Conservation (phyloP, 1,284 basidiomycete genomes). For the Coniophora puteana region DNA sequence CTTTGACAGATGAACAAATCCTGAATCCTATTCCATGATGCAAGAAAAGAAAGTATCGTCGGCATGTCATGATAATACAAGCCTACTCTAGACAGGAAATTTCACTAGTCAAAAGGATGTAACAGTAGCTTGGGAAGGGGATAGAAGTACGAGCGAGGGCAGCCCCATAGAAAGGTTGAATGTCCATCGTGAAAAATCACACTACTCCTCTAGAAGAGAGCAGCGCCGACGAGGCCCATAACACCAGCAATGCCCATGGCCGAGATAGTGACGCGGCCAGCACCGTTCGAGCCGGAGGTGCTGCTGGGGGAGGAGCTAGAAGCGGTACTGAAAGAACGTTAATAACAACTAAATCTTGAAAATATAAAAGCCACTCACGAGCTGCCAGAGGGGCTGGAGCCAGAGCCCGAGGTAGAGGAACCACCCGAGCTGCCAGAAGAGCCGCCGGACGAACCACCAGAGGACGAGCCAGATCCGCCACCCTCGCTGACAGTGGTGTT, state of each 20-base stretch:
- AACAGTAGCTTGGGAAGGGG: conserved; percentile 13
- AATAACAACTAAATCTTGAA: conserved; percentile 1
- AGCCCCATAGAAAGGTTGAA: conserved; percentile 8
- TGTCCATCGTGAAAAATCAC: conserved; percentile 13
- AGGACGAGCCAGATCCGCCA: conserved; percentile 5
- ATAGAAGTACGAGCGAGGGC: too few species aligned
- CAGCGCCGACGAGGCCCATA: conserved; percentile 46
- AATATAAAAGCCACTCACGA: background rate
- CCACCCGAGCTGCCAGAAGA: conserved; percentile 6
- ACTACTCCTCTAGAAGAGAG: conserved; percentile 44
- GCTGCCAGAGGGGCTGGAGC: background rate
- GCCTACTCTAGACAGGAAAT: conserved; percentile 16
- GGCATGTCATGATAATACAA: conserved; percentile 12
- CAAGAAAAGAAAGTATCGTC: conserved; percentile 7
- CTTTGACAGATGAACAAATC: too few species aligned
- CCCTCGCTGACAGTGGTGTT: conserved; percentile 12
- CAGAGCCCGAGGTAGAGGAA: conserved; percentile 8
- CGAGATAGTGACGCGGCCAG: conserved; percentile 25
- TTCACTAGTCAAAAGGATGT: conserved; percentile 13
- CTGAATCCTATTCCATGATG: too few species aligned
- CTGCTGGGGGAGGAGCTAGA: conserved; percentile 15
- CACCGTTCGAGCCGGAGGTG: conserved; percentile 22
- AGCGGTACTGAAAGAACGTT: conserved; percentile 12
- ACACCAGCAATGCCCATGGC: conserved; percentile 39
- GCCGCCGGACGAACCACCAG: conserved; percentile 10